A percentile compares a stretch with the other conserved stretches of the same genome.
phyloP scores from a whole-genome alignment of 1,139 yeast genomes.

The Martiniozyma asiatica region DNA sequence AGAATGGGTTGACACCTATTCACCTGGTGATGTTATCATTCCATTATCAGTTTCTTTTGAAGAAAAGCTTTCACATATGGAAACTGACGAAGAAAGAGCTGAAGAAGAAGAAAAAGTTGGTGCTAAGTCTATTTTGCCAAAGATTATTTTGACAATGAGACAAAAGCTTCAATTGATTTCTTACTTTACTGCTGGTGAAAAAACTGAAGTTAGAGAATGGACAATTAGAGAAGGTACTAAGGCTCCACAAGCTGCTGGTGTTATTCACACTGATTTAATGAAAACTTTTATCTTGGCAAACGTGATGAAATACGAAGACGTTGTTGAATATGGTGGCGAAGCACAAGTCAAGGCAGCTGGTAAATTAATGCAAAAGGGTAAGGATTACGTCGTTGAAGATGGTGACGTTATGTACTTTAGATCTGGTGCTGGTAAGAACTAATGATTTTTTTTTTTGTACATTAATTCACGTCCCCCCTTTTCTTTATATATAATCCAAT shows the following conservation, averaged over 20 bases:
- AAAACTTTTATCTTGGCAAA: constrained; percentile 69
- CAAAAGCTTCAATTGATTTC: constrained; percentile 71
- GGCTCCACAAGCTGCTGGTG: constrained; percentile 87
- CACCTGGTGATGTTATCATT: constrained; percentile 90
- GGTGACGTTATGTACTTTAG: constrained; percentile 90
- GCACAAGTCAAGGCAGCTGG: constrained; percentile 84
- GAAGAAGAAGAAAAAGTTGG: constrained; percentile 83
- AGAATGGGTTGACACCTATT: constrained; percentile 91
- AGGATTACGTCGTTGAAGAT: constrained; percentile 86
- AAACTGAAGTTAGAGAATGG: constrained; percentile 76
- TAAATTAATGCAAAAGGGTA: constrained; percentile 88
- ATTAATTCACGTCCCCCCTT: not conserved
- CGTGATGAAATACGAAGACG: constrained; percentile 75
- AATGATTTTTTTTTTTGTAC: too few relatives aligned
- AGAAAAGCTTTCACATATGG: constrained; percentile 86
- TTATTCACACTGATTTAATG: constrained; percentile 71
- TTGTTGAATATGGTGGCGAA: constrained; percentile 78
- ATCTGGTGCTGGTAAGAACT: constrained; percentile 92
- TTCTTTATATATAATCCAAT: not conserved
- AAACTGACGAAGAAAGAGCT: constrained; percentile 79
- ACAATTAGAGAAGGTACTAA: constrained; percentile 74
- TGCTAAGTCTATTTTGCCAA: constrained; percentile 78
- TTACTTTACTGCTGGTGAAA: constrained; percentile 77
- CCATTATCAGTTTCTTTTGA: constrained; percentile 91
- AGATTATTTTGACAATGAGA: constrained; percentile 77